phyloP scores from a whole-genome alignment of 2,329 filamentous ascomycete species.

The Diaporthe batatas region DNA sequence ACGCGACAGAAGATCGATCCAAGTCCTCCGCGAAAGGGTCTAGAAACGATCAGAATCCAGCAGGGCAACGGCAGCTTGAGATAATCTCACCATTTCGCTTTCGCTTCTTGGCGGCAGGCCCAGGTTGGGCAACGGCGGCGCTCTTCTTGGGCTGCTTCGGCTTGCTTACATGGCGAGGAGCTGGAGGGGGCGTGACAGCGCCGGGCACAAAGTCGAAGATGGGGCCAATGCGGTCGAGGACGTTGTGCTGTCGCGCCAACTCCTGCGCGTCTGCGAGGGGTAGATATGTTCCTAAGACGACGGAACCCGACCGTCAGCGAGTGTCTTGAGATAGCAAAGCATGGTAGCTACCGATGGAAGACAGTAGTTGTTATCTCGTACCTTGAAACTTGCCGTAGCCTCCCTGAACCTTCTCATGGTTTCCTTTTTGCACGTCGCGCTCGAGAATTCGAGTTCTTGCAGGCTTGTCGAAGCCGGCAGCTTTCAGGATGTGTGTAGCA shows the following conservation, averaged over 20 bases:
- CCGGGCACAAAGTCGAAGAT: slow-evolving; percentile 94
- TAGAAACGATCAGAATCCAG: slow-evolving; percentile 46
- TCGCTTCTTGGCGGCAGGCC: slow-evolving; percentile 33
- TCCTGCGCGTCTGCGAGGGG: slow-evolving; percentile 84
- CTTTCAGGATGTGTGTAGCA: slow-evolving; percentile 98
- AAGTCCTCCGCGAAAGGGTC: slow-evolving; percentile 69
- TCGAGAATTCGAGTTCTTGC: slow-evolving; percentile 95
- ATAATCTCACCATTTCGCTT: slow-evolving; percentile 34
- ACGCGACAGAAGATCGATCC: slow-evolving; percentile 58
- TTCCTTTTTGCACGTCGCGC: slow-evolving; percentile 94
- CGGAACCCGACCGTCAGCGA: slow-evolving; percentile 38
- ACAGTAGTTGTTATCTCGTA: slow-evolving; percentile 51
- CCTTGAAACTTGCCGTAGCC: slow-evolving; percentile 99
- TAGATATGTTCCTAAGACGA: slow-evolving; percentile 88
- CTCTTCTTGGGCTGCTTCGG: slow-evolving; percentile 81
- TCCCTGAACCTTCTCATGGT: slow-evolving; percentile 97
- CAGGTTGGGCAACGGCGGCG: slow-evolving; percentile 52
- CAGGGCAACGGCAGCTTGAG: slow-evolving; percentile 31
- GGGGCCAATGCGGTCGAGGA: slow-evolving; percentile 83
- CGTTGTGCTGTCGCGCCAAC: slow-evolving; percentile 88
- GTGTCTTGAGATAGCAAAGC: neutral
- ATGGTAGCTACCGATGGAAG: neutral
- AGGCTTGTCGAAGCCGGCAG: slow-evolving; percentile 97
- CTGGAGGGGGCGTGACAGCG: slow-evolving; percentile 89
- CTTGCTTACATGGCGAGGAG: slow-evolving; percentile 91